These are phyloP conservation scores for Pseudophaeomoniella oleicola DNA, from an alignment of 2,329 filamentous ascomycete species.

Conservation along the genomic window DNA sequence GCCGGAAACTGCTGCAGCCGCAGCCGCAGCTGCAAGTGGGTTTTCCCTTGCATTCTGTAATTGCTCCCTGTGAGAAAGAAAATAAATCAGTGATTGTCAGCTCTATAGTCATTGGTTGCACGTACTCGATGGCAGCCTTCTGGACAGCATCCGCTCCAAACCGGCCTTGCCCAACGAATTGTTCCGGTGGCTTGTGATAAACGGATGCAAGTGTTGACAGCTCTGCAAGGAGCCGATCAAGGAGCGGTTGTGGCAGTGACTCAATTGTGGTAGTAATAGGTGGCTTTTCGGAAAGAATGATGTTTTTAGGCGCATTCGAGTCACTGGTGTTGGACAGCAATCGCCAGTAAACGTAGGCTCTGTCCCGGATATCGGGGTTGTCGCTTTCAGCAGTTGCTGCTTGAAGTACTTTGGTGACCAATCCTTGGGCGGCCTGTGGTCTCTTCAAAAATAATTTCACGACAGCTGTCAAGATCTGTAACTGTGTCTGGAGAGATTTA, in stretches of 20 bases:
- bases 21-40: slow-evolving; percentile 75
- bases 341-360: slow-evolving; percentile 97
- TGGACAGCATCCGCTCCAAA: slow-evolving; percentile 92
- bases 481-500: slow-evolving; percentile 55
- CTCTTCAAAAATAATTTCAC: slow-evolving; percentile 98
- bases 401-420: slow-evolving; percentile 91
- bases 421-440: slow-evolving; percentile 73
- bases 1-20: slow-evolving; percentile 46
- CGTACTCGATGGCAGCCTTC: slow-evolving; percentile 74
- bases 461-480: slow-evolving; percentile 92
- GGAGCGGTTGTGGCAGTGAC: slow-evolving; percentile 64
- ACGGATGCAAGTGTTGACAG: slow-evolving; percentile 92
- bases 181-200: slow-evolving; percentile 95
- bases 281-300: slow-evolving; percentile 87
- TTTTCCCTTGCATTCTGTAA: slow-evolving; percentile 84
- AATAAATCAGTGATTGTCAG: slow-evolving; percentile 11
- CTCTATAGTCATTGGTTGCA: slow-evolving; percentile 5
- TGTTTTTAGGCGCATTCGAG: slow-evolving; percentile 77
- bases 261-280: slow-evolving; percentile 90
- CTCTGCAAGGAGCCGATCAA: slow-evolving; percentile 82
- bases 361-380: slow-evolving; percentile 92
- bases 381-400: slow-evolving; percentile 87
- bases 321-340: slow-evolving; percentile 69
- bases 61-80: slow-evolving; percentile 50
- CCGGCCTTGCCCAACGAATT: slow-evolving; percentile 91